Evolutionary conservation across 2,329 filamentous ascomycete species (phyloP).

Genomic region (Colletotrichum sp.): DNA sequence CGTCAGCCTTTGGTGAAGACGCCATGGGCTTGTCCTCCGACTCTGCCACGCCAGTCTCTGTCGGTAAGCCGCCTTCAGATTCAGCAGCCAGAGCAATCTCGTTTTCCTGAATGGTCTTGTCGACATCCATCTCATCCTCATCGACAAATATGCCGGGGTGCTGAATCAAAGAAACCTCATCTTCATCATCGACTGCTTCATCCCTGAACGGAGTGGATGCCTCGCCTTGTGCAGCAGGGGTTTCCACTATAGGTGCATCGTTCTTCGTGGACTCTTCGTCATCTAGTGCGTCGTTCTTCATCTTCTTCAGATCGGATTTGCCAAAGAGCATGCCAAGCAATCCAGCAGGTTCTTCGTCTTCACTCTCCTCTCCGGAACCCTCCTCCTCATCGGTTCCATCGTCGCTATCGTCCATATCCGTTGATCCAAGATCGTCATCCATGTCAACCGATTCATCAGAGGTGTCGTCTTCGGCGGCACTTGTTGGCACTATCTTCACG

Average conservation of each 20-base stretch:
- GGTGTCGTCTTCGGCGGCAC: constrained; percentile 50
- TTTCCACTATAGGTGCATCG: constrained; percentile 10
- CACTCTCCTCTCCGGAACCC: constrained; percentile 28
- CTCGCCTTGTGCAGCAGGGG: background rate
- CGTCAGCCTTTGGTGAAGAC: background rate
- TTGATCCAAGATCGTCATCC: constrained; percentile 69
- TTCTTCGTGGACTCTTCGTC: constrained; percentile 26
- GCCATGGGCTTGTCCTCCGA: background rate
- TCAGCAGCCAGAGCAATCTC: background rate
- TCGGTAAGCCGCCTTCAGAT: background rate
- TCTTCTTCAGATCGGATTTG: constrained; percentile 60
- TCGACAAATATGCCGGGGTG: constrained; percentile 28
- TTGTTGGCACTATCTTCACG: background rate
- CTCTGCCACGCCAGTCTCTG: background rate
- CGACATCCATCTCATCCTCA: constrained; percentile 2
- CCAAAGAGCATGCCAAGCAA: constrained; percentile 64
- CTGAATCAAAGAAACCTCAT: constrained; percentile 35
- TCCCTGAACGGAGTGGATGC: constrained; percentile 20
- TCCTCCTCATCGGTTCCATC: constrained; percentile 51
- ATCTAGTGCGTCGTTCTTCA: constrained; percentile 43
- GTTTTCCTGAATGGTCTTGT: background rate
- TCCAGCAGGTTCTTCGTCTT: constrained; percentile 48
- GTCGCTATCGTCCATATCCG: constrained; percentile 53
- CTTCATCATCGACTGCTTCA: constrained; percentile 32
- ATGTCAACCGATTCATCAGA: constrained; percentile 72